A percentile compares a stretch with the other conserved stretches of the same genome.
phyloP scores from a whole-genome alignment of 2,329 filamentous ascomycete genomes.

The Tolypocladium pustulatum region DNA sequence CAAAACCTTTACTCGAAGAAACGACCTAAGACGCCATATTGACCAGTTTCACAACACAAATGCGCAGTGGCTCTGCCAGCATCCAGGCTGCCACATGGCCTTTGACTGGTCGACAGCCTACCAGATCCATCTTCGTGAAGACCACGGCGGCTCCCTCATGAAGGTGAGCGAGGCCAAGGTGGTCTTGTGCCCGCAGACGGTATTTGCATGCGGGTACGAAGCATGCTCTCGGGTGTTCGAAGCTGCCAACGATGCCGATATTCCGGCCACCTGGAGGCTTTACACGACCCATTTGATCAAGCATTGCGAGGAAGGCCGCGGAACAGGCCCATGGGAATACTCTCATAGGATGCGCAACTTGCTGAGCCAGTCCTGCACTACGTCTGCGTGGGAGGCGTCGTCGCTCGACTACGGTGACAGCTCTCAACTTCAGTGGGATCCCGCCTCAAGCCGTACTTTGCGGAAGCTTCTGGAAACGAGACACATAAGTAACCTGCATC shows the following conservation, averaged over 20 bases:
- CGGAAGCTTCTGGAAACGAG: slow-evolving; percentile 34
- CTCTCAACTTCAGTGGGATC: slow-evolving; percentile 27
- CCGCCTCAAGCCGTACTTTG: slow-evolving; percentile 28
- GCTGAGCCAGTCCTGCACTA: slow-evolving; percentile 26
- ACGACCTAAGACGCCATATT: slow-evolving; percentile 38
- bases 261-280: slow-evolving; percentile 28
- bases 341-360: slow-evolving; percentile 33
- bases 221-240: slow-evolving; percentile 34
- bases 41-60: slow-evolving; percentile 37
- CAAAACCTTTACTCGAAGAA: slow-evolving; percentile 34
- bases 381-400: slow-evolving; percentile 23
- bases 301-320: slow-evolving; percentile 32
- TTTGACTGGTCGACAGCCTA: slow-evolving; percentile 39
- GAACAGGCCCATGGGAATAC: slow-evolving; percentile 32
- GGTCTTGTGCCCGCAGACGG: slow-evolving; percentile 32
- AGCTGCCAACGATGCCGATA: slow-evolving; percentile 27
- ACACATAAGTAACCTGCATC: slow-evolving; percentile 28
- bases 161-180: slow-evolving; percentile 30
- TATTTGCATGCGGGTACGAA: slow-evolving; percentile 38
- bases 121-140: slow-evolving; percentile 34
- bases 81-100: slow-evolving; percentile 30
- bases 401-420: slow-evolving; percentile 23
- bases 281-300: slow-evolving; percentile 36
- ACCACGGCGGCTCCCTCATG: slow-evolving; percentile 30
- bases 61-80: slow-evolving; percentile 33